These are phyloP conservation scores for Suhomyces tanzawaensis DNA, from an alignment of 805 yeast species.

Conservation along the genomic window DNA sequence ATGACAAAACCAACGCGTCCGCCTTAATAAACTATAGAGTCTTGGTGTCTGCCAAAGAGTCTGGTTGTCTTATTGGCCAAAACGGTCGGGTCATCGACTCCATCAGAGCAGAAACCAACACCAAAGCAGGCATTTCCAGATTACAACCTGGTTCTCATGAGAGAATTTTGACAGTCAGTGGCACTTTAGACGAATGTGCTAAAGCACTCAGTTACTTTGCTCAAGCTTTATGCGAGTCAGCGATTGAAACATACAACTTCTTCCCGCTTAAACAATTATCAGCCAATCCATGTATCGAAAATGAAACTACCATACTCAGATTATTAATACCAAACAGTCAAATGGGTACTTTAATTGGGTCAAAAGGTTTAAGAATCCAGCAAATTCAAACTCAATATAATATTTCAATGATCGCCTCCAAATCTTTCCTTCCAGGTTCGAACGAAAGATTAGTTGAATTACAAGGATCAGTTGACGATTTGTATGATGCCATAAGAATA, in stretches of 20 bases:
- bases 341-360: slow-evolving; percentile 86
- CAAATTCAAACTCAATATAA: slow-evolving; percentile 64
- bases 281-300: slow-evolving; percentile 49
- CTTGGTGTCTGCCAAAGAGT: slow-evolving; percentile 78
- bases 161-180: slow-evolving; percentile 76
- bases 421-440: slow-evolving; percentile 75
- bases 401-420: slow-evolving; percentile 84
- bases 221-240: slow-evolving; percentile 53
- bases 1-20: slow-evolving; percentile 24
- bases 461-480: slow-evolving; percentile 70
- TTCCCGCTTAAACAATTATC: slow-evolving; percentile 62
- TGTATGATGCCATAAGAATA: slow-evolving; percentile 55
- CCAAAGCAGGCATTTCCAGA: slow-evolving; percentile 84
- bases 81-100: slow-evolving; percentile 76
- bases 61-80: slow-evolving; percentile 87
- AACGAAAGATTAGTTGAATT: slow-evolving; percentile 85
- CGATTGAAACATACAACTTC: slow-evolving; percentile 43
- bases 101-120: slow-evolving; percentile 69
- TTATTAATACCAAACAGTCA: slow-evolving; percentile 78
- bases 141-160: slow-evolving; percentile 79
- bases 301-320: slow-evolving; percentile 56
- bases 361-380: slow-evolving; percentile 77
- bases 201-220: slow-evolving; percentile 70
- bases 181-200: slow-evolving; percentile 66
- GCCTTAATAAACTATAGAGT: slow-evolving; percentile 48